These are phyloP conservation scores for Fusarium sp. DNA, from an alignment of 2,329 filamentous ascomycete species.

Conservation along the genomic window DNA sequence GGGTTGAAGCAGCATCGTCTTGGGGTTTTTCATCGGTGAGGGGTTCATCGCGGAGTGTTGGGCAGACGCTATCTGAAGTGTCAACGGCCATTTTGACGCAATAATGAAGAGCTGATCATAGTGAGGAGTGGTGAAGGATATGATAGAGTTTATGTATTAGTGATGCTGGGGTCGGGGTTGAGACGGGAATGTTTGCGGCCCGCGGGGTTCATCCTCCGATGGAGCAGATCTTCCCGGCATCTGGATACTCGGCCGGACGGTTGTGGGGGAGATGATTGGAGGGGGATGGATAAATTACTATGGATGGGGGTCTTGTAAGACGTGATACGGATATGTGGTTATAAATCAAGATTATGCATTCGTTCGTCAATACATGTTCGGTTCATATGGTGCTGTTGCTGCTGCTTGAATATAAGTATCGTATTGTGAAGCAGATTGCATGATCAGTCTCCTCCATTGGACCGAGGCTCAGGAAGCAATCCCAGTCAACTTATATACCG, in stretches of 20 bases:
- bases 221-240: conserved; percentile 16
- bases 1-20: conserved; percentile 22
- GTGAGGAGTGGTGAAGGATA: neutral
- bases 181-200: conserved; percentile 2
- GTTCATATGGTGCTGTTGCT: neutral
- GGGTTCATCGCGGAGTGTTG: conserved; percentile 7
- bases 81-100: neutral
- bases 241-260: neutral
- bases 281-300: neutral
- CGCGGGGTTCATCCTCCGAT: conserved; percentile 34
- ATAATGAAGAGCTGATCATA: rapidly evolving
- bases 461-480: neutral
- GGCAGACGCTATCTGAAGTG: conserved; percentile 16
- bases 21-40: conserved; percentile 14
- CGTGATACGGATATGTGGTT: neutral
- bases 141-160: conserved; percentile 14
- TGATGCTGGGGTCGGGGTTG: neutral
- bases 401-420: neutral
- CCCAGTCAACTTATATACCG: rapidly evolving
- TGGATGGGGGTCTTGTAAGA: neutral
- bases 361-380: neutral
- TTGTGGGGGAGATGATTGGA: neutral
- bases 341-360: neutral
- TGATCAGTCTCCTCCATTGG: neutral
- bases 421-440: neutral